A percentile compares a stretch with the other conserved stretches of the same genome.
Evolutionary conservation across 1,139 yeast species (phyloP).

Genomic region (Groenewaldozyma auringiensis): DNA sequence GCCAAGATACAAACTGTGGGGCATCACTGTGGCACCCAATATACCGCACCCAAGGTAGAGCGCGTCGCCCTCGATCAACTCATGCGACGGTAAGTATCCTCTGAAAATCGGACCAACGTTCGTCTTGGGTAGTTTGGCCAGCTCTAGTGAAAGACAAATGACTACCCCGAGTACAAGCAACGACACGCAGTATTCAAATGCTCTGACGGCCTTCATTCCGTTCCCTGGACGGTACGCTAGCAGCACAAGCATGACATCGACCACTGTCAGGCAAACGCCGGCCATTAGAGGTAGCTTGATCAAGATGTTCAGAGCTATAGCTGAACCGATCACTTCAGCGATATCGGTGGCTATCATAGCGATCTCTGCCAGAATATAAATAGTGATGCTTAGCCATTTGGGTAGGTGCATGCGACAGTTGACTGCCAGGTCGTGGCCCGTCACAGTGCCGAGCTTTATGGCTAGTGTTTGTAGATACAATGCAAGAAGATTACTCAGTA

Average conservation of each 20-base stretch:
- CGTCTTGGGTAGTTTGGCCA: constrained; percentile 47
- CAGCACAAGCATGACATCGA: constrained; percentile 65
- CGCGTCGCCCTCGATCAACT: constrained; percentile 56
- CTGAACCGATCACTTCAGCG: constrained; percentile 86
- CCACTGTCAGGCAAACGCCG: constrained; percentile 64
- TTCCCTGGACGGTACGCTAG: constrained; percentile 69
- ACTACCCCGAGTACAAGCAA: constrained; percentile 60
- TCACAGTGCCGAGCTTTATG: constrained; percentile 69
- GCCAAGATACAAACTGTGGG: constrained; percentile 68
- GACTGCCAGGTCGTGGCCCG: constrained; percentile 70
- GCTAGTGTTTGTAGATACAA: constrained; percentile 66
- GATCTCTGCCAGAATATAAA: constrained; percentile 67
- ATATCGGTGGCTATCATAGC: constrained; percentile 82
- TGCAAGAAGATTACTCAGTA: constrained; percentile 64
- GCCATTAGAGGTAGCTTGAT: constrained; percentile 66
- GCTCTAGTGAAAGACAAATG: constrained; percentile 62
- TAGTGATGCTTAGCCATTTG: constrained; percentile 44
- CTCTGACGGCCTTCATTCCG: constrained; percentile 53
- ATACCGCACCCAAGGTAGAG: constrained; percentile 69
- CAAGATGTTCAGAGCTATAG: constrained; percentile 69
- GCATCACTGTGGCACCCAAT: constrained; percentile 80
- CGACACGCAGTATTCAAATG: constrained; percentile 63
- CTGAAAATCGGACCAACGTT: constrained; percentile 48
- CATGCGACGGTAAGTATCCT: constrained; percentile 62
- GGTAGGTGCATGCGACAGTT: constrained; percentile 61